phyloP scores from a whole-genome alignment of 2,329 filamentous ascomycete genomes.

The Ophiostoma montium region DNA sequence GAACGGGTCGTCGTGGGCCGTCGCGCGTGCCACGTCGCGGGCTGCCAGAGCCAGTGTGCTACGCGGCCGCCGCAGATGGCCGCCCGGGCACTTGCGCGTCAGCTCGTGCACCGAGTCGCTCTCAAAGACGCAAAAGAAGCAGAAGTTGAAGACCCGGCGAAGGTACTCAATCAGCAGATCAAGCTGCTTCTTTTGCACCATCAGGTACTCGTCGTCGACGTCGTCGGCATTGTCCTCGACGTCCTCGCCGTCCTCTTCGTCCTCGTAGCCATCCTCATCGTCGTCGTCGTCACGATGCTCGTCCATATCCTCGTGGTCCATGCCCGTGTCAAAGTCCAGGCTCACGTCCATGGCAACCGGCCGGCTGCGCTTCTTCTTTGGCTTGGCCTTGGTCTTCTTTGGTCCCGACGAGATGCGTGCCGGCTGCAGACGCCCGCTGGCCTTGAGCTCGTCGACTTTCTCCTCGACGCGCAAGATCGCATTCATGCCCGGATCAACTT shows the following conservation, averaged over 20 bases:
- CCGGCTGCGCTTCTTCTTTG: slow-evolving; percentile 34
- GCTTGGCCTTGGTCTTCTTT: not conserved
- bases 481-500: slow-evolving; percentile 64
- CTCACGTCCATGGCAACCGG: slow-evolving; percentile 46
- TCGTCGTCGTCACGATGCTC: slow-evolving; percentile 46
- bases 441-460: slow-evolving; percentile 66
- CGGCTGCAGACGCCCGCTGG: slow-evolving; percentile 63
- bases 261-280: slow-evolving; percentile 40
- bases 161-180: slow-evolving; percentile 94
- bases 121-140: slow-evolving; percentile 99
- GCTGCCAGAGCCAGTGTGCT: slow-evolving; percentile 72
- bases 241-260: slow-evolving; percentile 51
- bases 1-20: slow-evolving; percentile 68
- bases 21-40: slow-evolving; percentile 74
- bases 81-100: slow-evolving; percentile 87
- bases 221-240: slow-evolving; percentile 82
- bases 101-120: slow-evolving; percentile 95
- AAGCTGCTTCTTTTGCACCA: slow-evolving; percentile 91
- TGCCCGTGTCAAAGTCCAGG: slow-evolving; percentile 37
- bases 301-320: slow-evolving; percentile 45
- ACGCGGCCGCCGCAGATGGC: slow-evolving; percentile 85
- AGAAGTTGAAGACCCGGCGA: slow-evolving; percentile 94
- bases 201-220: slow-evolving; percentile 73
- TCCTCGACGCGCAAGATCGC: slow-evolving; percentile 72
- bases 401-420: slow-evolving; percentile 21